A percentile compares a stretch with the other conserved stretches of the same genome.
Evolutionary conservation across 306 rosid species (phyloP).

Genomic region (Calophaca sinica): DNA sequence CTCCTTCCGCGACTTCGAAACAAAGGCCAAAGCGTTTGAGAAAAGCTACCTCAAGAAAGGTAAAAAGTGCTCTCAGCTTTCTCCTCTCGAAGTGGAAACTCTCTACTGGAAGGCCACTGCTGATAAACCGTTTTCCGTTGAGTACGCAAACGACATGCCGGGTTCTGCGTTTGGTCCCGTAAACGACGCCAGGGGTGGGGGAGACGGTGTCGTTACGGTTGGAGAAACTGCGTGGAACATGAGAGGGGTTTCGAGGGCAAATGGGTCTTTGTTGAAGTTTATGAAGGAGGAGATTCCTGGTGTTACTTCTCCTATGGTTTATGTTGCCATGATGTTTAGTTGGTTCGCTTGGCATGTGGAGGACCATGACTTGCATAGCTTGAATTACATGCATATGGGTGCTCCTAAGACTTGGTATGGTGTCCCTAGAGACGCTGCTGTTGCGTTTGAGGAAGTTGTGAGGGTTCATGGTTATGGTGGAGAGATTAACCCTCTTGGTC

Average conservation of each 20-base stretch:
- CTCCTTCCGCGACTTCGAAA: conserved; percentile 65
- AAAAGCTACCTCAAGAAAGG: conserved; percentile 55
- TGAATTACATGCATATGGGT: conserved; percentile 92
- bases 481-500: conserved; percentile 82
- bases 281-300: conserved; percentile 99
- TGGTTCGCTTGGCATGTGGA: conserved; percentile 99
- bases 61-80: conserved; percentile 30
- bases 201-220: conserved; percentile 56
- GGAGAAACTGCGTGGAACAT: conserved; percentile 95
- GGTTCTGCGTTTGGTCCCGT: conserved; percentile 73
- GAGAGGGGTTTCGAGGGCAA: conserved; percentile 87
- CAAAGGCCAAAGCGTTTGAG: conserved; percentile 72
- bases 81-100: conserved; percentile 69
- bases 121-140: conserved; percentile 76
- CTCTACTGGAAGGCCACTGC: conserved; percentile 77
- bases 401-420: conserved; percentile 99
- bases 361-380: conserved; percentile 97
- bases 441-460: conserved; percentile 78
- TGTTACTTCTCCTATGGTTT: conserved; percentile 96
- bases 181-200: conserved; percentile 58
- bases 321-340: conserved; percentile 95
- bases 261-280: conserved; percentile 88
- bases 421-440: conserved; percentile 83
- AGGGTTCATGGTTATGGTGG: conserved; percentile 78
- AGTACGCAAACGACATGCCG: conserved; percentile 87